These are phyloP conservation scores for Lojkania enalia DNA, from an alignment of 2,329 filamentous ascomycete genomes.

Conservation along the genomic window DNA sequence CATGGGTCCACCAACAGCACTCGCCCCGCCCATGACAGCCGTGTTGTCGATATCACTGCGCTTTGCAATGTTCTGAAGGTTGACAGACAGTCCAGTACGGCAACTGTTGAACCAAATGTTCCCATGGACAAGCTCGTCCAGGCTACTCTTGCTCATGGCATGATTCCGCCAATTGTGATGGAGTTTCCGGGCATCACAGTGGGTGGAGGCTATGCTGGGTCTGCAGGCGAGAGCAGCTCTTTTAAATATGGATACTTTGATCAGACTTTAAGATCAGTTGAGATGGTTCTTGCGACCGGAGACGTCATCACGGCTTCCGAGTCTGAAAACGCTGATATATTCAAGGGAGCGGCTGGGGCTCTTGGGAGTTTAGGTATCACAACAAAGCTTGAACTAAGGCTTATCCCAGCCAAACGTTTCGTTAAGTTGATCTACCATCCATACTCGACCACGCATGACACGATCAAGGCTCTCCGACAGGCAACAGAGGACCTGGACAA, in stretches of 20 bases:
- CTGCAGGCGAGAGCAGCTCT: slow-evolving; percentile 68
- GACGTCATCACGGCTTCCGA: slow-evolving; percentile 59
- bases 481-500: slow-evolving; percentile 39
- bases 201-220: slow-evolving; percentile 69
- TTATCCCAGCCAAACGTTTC: slow-evolving; percentile 52
- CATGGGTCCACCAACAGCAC: slow-evolving; percentile 80
- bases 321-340: slow-evolving; percentile 61
- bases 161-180: slow-evolving; percentile 69
- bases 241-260: slow-evolving; percentile 72
- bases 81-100: slow-evolving; percentile 57
- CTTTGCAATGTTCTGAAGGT: slow-evolving; percentile 65
- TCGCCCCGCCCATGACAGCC: slow-evolving; percentile 52
- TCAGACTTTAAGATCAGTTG: slow-evolving; percentile 61
- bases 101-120: slow-evolving; percentile 71
- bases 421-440: slow-evolving; percentile 56
- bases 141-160: slow-evolving; percentile 57
- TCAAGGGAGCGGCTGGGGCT: slow-evolving; percentile 66
- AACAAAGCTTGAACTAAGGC: slow-evolving; percentile 58
- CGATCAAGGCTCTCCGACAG: slow-evolving; percentile 46
- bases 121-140: slow-evolving; percentile 67
- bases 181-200: slow-evolving; percentile 73
- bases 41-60: neutral
- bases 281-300: slow-evolving; percentile 67
- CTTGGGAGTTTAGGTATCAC: slow-evolving; percentile 70
- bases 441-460: slow-evolving; percentile 46